Evolutionary conservation across 2,329 filamentous ascomycete species (phyloP).

Genomic region (Microcyclosporella mali): DNA sequence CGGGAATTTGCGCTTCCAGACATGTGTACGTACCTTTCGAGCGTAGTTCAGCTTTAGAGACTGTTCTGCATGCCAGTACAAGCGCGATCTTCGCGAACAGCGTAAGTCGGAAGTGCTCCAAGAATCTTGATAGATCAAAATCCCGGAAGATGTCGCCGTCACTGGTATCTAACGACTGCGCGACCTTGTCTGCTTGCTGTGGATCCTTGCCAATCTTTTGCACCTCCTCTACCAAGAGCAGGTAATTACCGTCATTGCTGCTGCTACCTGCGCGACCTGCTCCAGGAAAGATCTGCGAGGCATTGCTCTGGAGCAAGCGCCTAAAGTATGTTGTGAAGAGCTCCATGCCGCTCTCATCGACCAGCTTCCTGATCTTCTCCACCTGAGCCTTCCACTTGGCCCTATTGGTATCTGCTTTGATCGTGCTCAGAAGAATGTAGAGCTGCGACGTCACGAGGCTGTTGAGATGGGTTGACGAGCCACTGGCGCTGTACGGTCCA

Average conservation of each 20-base stretch:
- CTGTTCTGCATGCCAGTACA: constrained; percentile 79
- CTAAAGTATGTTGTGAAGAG: constrained; percentile 94
- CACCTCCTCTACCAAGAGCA: constrained; percentile 75
- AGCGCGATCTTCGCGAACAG: constrained; percentile 80
- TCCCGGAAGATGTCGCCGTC: constrained; percentile 93
- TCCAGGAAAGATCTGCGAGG: constrained; percentile 80
- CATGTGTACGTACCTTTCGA: constrained; percentile 63
- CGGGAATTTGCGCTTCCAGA: too few relatives aligned
- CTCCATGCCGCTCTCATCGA: constrained; percentile 99
- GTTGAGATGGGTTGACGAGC: constrained; percentile 52
- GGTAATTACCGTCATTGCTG: constrained; percentile 73
- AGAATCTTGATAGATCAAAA: constrained; percentile 90
- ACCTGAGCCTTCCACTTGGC: constrained; percentile 88
- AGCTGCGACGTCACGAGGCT: constrained; percentile 96
- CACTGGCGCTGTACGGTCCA: constrained; percentile 39
- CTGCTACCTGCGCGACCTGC: constrained; percentile 48
- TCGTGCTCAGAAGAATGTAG: constrained; percentile 84
- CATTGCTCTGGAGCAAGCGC: constrained; percentile 85
- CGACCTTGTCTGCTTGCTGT: constrained; percentile 82
- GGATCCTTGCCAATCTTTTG: constrained; percentile 74
- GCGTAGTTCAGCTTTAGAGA: constrained; percentile 73
- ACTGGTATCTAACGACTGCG: constrained; percentile 82
- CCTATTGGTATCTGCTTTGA: constrained; percentile 88
- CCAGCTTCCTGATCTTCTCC: constrained; percentile 89
- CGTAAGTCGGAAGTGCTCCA: constrained; percentile 93